Percentiles rank a stretch among this genome's conserved stretches.
phyloP scores from a whole-genome alignment of 805 yeast species.

The Nakazawaea anatomiae region DNA sequence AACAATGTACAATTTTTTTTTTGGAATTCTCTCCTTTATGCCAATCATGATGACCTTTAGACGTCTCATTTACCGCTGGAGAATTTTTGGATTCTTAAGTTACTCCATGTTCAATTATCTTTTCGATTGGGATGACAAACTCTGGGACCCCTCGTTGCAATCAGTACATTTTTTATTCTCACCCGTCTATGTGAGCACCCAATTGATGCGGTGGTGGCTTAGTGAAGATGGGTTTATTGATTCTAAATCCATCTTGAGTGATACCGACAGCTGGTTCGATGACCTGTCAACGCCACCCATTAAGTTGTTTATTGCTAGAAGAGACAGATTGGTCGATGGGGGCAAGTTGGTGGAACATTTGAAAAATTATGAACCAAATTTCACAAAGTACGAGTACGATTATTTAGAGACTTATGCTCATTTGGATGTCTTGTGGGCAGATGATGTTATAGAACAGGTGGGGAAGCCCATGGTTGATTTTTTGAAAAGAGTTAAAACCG shows the following conservation, averaged over 20 bases:
- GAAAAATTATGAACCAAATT: slow-evolving; percentile 48
- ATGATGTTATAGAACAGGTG: slow-evolving; percentile 59
- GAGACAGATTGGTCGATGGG: slow-evolving; percentile 78
- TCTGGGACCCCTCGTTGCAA: slow-evolving; percentile 68
- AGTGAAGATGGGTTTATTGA: slow-evolving; percentile 45
- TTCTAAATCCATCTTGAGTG: slow-evolving; percentile 47
- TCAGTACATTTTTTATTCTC: slow-evolving; percentile 78
- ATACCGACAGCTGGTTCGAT: slow-evolving; percentile 49
- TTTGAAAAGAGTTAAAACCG: slow-evolving; percentile 14
- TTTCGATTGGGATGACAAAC: slow-evolving; percentile 78
- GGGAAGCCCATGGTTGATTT: slow-evolving; percentile 43
- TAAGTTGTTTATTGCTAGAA: slow-evolving; percentile 62
- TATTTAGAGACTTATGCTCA: slow-evolving; percentile 69
- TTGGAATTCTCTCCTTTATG: slow-evolving; percentile 76
- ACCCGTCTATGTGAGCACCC: slow-evolving; percentile 75
- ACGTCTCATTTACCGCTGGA: slow-evolving; percentile 36
- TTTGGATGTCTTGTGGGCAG: slow-evolving; percentile 91
- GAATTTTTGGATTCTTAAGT: slow-evolving; percentile 57
- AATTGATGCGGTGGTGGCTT: slow-evolving; percentile 92
- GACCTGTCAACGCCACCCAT: slow-evolving; percentile 46
- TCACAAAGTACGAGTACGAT: slow-evolving; percentile 28
- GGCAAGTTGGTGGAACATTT: slow-evolving; percentile 60
- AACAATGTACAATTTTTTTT: slow-evolving; percentile 39
- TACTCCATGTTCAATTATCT: slow-evolving; percentile 82
- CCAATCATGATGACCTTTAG: slow-evolving; percentile 67